Base-by-base conservation (phyloP, 1,284 basidiomycete species). In the Marasmius tenuissimus region DNA sequence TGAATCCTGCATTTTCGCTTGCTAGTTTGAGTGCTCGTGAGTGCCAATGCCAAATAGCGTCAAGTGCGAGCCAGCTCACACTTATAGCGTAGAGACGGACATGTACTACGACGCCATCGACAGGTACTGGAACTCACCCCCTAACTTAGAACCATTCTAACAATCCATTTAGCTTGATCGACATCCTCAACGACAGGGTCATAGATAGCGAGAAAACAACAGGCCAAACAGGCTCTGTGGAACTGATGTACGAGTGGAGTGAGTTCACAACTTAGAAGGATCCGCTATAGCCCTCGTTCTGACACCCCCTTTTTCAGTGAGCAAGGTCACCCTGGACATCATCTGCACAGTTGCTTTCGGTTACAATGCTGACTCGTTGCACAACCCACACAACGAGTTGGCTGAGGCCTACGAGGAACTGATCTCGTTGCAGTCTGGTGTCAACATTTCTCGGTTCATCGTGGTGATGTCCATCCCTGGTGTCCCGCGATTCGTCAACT, bases 1-100 rank as follows among this genome's bases (percentile, higher is more conserved):
- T 83, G 79, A 82, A 81, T 62, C 81, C 81, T 2, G 81, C 81
- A 0, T 83, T 83, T 64, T 80, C 81, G 0, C 70, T 81, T 39
- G 68, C 75, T 0, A 81, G 77, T 63, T 72, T 83, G 37, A 77
- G 76, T 63, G 75, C 78, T 57, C 80, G 81, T 82, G 63, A 58
- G 81, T 77, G 22, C 27, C 52, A 48, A n/a, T 40, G 10, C n/a
- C 52, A 20, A 10, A 40, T 22, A 39, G 18, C n/a, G n/a, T 49
- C 4, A 35, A 1, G 39, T 39, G 34, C 11, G 9, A 12, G 2
- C 4, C 33, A 16, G 16, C 8, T 38, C 48, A 48, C 42, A 34
- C 27, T 35, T 34, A 12, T 27, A 5, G 16, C 20, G n/a, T 61
- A 84, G 81, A 84, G 66, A 80, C 74, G 34, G 77, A 81, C 57